Evolutionary conservation across 805 yeast species (phyloP).

Genomic region (Wickerhamiella dianesei): DNA sequence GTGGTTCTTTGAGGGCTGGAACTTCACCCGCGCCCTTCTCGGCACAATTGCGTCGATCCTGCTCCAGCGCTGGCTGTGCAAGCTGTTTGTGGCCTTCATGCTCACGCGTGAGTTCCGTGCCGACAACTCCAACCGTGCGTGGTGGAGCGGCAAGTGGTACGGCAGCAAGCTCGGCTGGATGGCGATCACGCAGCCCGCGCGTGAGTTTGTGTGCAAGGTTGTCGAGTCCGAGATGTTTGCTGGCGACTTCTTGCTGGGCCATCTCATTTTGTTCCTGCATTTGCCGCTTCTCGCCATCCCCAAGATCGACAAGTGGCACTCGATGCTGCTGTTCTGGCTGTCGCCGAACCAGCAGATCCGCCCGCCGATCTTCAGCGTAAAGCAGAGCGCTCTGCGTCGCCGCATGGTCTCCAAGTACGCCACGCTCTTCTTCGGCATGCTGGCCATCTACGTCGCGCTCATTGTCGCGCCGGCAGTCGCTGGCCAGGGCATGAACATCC

Average conservation of each 20-base stretch:
- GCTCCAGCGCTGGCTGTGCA: conserved; percentile 77
- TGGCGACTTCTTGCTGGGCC: conserved; percentile 92
- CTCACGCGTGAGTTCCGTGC: conserved; percentile 93
- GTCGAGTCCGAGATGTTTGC: conserved; percentile 93
- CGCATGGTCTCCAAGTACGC: conserved; percentile 95
- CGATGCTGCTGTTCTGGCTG: conserved; percentile 97
- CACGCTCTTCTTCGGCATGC: conserved; percentile 56
- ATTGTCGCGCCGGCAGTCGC: conserved; percentile 91
- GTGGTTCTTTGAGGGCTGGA: conserved; percentile 96
- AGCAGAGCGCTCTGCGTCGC: conserved; percentile 91
- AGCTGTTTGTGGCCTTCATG: conserved; percentile 60
- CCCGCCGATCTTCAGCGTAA: conserved; percentile 93
- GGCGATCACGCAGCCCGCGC: conserved; percentile 89
- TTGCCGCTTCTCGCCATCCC: conserved; percentile 80
- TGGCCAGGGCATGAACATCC: conserved; percentile 38
- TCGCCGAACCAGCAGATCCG: conserved; percentile 93
- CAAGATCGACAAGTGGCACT: conserved; percentile 90
- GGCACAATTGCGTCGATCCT: conserved; percentile 78
- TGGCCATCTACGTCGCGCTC: conserved; percentile 57
- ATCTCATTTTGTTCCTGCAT: conserved; percentile 72
- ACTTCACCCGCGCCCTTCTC: conserved; percentile 69
- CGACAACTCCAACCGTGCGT: conserved; percentile 90
- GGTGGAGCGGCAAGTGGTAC: conserved; percentile 99
- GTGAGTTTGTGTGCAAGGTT: conserved; percentile 89
- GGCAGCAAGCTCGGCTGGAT: conserved; percentile 84